Conservation (phyloP, 106 monocot species). For the Triglochin maritima region DNA sequence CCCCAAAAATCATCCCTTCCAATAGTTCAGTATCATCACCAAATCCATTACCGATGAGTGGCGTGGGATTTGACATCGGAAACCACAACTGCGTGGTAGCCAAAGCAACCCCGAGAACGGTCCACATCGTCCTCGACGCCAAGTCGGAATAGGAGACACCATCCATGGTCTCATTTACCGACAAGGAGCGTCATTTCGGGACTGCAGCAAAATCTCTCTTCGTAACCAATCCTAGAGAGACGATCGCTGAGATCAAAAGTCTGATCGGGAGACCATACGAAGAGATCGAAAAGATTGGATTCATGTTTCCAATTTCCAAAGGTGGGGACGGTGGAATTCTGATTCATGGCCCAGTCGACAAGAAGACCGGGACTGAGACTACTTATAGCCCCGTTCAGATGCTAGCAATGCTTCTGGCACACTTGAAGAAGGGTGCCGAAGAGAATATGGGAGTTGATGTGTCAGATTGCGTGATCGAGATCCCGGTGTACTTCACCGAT, state of each 20-base stretch:
- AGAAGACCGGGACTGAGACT: neutral
- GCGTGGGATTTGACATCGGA: constrained; percentile 77
- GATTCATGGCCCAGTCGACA: neutral
- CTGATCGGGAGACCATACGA: constrained; percentile 24
- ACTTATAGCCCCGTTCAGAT: constrained; percentile 6
- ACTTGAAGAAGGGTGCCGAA: constrained; percentile 42
- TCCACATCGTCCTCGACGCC: constrained; percentile 72
- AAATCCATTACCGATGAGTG: constrained; percentile 30
- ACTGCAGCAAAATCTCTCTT: constrained; percentile 31
- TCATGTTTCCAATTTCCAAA: constrained; percentile 2
- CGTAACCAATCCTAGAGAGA: constrained; percentile 31
- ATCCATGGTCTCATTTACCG: constrained; percentile 47
- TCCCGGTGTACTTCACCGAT: constrained; percentile 68
- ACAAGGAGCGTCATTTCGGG: constrained; percentile 60
- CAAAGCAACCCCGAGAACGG: constrained; percentile 41
- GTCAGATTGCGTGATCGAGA: constrained; percentile 57
- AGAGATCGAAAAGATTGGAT: constrained; percentile 7
- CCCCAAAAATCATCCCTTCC: too few species aligned
- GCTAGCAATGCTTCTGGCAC: constrained; percentile 8
- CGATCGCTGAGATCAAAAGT: constrained; percentile 48
- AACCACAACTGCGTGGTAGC: constrained; percentile 62
- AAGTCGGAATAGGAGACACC: constrained; percentile 81
- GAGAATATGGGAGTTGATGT: constrained; percentile 26
- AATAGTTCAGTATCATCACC: too few species aligned
- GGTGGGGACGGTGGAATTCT: constrained; percentile 2